Evolutionary conservation across 1,284 basidiomycete genomes (phyloP), one percentile per base, ranked within the genome.

Genomic region (Rhodotorula sp.): DNA sequence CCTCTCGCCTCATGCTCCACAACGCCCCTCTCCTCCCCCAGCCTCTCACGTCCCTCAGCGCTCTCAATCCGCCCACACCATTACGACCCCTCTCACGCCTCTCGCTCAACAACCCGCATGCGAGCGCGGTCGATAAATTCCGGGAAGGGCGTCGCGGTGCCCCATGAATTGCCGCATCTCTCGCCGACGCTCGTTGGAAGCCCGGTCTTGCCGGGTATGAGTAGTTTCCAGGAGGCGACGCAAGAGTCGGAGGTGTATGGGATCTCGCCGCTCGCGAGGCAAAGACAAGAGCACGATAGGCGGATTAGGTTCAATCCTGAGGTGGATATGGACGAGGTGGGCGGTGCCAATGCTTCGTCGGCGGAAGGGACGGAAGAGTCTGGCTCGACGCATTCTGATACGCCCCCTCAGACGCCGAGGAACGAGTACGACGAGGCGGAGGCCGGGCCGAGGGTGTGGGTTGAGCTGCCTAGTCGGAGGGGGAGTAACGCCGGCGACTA

Each of bases 111-210:
- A 54, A 71, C 66, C 11, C 54, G 69, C 31, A 68, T 71, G 59
- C 65, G 69, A 20, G 56, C 65, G 0, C 59, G 70, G 22, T 68
- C 63, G 24, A 56, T 71, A 60, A 67, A 61, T 51, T 59, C 59
- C 22, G 59, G 59, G 18, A 51, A 46, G 34, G 50, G 37, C 5
- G 4, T 53, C 31, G 31, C 47, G 5, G 34, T 31, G 7, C 56
- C 50, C 18, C 8, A 26, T 31, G 9, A 9, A n/a, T 40, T 28
- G 7, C 34, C 52, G 7, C 64, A 60, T 28, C 59, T 61, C 40
- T 54, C 40, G 15, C 64, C 64, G 11, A 66, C 64, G 9, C 44
- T 66, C 44, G 28, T 44, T 0, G 64, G 64, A 16, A 59, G 30
- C 46, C 64, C 64, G 2, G 52, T 30, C 26, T 28, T 53, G 52